A percentile compares a stretch with the other conserved stretches of the same genome.
Evolutionary conservation across 768 basidiomycete genomes (phyloP).

Genomic region (Ramaria sp.): DNA sequence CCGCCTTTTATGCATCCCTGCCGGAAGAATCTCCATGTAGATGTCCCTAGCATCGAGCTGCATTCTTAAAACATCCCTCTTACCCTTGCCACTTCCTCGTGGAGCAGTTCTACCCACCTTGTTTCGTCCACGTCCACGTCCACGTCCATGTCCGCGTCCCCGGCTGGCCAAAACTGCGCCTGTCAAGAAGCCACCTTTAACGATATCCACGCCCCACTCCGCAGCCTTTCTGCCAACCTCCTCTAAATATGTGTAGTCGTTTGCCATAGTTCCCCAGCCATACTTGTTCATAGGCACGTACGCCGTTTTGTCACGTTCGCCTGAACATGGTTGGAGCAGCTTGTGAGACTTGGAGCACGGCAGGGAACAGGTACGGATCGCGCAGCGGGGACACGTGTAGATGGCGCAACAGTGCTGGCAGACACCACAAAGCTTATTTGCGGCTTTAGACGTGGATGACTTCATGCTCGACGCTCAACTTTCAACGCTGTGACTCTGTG

Average conservation of each 20-base stretch:
- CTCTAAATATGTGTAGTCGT: constrained; percentile 82
- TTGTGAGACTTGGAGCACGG: constrained; percentile 66
- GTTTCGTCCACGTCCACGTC: constrained; percentile 18
- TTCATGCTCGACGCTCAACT: neutral
- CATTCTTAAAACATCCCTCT: constrained; percentile 56
- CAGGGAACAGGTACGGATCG: constrained; percentile 60
- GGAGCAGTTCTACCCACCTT: constrained; percentile 17
- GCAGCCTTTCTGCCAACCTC: constrained; percentile 66
- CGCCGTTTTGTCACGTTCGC: constrained; percentile 58
- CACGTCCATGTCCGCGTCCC: constrained; percentile 15
- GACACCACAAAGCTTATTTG: constrained; percentile 30
- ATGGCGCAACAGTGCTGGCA: constrained; percentile 40
- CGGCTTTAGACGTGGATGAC: constrained; percentile 12
- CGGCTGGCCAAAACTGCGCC: constrained; percentile 13
- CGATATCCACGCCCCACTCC: constrained; percentile 65
- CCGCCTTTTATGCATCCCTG: constrained; percentile 73
- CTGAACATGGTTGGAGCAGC: constrained; percentile 46
- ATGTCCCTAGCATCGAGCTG: constrained; percentile 61
- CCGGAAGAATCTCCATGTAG: constrained; percentile 64
- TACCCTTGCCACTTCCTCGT: constrained; percentile 25
- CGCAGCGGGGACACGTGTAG: constrained; percentile 77
- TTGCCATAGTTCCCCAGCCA: constrained; percentile 79
- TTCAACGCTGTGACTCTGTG: neutral
- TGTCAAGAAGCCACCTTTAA: constrained; percentile 43
- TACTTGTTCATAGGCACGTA: constrained; percentile 80